phyloP scores from a whole-genome alignment of 1,284 basidiomycete genomes.

The Irpex sp. region DNA sequence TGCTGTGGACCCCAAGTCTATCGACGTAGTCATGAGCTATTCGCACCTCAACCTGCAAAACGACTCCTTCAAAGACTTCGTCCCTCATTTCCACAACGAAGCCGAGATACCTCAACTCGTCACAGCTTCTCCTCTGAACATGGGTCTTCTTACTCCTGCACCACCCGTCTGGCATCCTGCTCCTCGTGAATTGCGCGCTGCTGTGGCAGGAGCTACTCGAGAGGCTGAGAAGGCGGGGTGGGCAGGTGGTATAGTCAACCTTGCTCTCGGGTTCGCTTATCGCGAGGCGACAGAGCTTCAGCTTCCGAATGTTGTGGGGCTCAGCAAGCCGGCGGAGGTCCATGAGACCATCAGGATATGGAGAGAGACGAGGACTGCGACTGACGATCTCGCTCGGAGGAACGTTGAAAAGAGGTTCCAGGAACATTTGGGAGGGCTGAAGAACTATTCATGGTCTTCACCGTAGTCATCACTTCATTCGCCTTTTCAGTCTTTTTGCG shows the following conservation, averaged over 20 bases:
- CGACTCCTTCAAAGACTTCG: slow-evolving; percentile 58
- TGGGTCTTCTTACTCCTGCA: slow-evolving; percentile 80
- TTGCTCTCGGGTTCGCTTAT: slow-evolving; percentile 76
- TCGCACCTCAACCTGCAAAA: slow-evolving; percentile 89
- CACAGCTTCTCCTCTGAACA: slow-evolving; percentile 87
- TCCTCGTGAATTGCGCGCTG: slow-evolving; percentile 28
- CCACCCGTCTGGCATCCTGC: slow-evolving; percentile 89
- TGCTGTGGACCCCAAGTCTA: slow-evolving; percentile 59
- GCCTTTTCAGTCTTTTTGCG: not conserved
- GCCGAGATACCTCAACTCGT: slow-evolving; percentile 72
- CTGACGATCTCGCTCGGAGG: slow-evolving; percentile 14
- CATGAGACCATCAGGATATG: slow-evolving; percentile 70
- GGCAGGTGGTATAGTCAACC: slow-evolving; percentile 54
- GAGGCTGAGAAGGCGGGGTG: slow-evolving; percentile 27
- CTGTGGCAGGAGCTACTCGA: slow-evolving; percentile 38
- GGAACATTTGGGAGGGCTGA: slow-evolving; percentile 39
- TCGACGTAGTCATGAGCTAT: slow-evolving; percentile 85
- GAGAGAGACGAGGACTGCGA: slow-evolving; percentile 49
- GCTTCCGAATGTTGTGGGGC: slow-evolving; percentile 74
- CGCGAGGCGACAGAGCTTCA: slow-evolving; percentile 40
- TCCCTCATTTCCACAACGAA: slow-evolving; percentile 55
- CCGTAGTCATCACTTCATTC: slow-evolving; percentile 26
- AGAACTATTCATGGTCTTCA: slow-evolving; percentile 49
- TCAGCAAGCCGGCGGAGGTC: slow-evolving; percentile 69
- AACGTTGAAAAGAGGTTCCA: slow-evolving; percentile 35